Evolutionary conservation across 768 basidiomycete species (phyloP), one percentile per base, ranked within the genome.

Genomic region (Collybiopsis confluens): DNA sequence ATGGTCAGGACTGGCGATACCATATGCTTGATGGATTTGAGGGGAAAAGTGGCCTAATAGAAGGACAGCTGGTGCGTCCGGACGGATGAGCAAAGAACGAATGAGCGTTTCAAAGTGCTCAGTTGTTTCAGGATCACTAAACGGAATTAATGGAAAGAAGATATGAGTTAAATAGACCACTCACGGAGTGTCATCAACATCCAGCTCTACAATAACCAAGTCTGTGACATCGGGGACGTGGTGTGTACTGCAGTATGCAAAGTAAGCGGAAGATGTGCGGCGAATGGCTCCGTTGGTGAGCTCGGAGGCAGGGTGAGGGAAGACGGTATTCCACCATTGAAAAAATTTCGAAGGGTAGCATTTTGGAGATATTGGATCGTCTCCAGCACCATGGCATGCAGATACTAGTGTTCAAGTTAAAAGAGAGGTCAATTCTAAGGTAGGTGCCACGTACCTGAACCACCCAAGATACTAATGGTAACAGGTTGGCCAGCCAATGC

Each of bases 311-410:
- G 96, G 96, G 68, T 99, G 92, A 0, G 96, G 97, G 72, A 99
- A 99, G n/a, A 98, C 82, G 51, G 77, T 80, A 70, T 95, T 92
- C 91, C 96, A 97, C 96, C 97, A 99, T 47, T 86, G 76, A 75
- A 98, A 98, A 73, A 98, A 91, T 50, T 83, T 83, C n/a, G 90
- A 85, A 1, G 97, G 96, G 69, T 98, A 99, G 68, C 96, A 95
- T 58, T 70, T 70, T 0, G 89, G 77, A 0, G 90, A 82, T 53
- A 97, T 75, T 3, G 92, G 92, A 66, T 95, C 90, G 64, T 95
- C 88, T 1, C 94, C 95, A 8, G 93, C 88, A 20, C 95, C 94
- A 64, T 95, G 90, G 65, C 94, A 98, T 1, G 94, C 83, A 52
- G 94, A 93, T 18, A 97, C 94, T 94, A 65, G 36, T 41, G 58